A percentile compares a stretch with the other conserved stretches of the same genome.
phyloP scores from a whole-genome alignment of 176 grass and related monocot species.

The Panicum miliaceum region DNA sequence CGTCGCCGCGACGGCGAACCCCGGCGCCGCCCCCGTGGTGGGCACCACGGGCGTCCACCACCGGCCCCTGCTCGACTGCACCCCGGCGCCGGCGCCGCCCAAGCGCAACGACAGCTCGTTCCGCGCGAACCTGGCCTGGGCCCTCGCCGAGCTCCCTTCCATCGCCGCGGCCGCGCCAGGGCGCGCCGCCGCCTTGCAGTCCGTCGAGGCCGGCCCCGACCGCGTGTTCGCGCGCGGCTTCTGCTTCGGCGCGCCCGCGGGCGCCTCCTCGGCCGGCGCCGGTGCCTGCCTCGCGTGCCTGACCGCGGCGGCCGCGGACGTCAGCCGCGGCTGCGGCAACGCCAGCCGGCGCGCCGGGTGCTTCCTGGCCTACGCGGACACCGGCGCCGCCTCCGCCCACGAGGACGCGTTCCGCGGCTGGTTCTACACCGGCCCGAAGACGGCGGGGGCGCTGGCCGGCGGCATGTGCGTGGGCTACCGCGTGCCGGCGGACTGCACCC shows the following conservation, averaged over 20 bases:
- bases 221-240: background rate
- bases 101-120: background rate
- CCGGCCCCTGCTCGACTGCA: background rate
- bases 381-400: background rate
- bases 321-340: background rate
- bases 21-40: background rate
- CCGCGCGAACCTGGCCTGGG: background rate
- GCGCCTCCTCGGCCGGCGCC: background rate
- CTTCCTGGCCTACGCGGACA: slow-evolving; percentile 5
- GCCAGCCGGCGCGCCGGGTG: background rate
- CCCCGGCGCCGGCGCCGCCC: background rate
- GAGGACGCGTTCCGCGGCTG: slow-evolving; percentile 1
- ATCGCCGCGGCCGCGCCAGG: background rate
- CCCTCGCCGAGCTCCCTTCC: background rate
- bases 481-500: background rate
- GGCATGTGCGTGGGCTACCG: background rate
- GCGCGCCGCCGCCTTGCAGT: background rate
- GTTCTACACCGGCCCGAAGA: no score
- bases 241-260: background rate
- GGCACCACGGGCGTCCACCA: background rate
- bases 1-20: background rate
- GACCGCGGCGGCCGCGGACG: background rate
- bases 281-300: background rate
- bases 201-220: background rate
- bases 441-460: background rate